Conservation (phyloP, 257 asterid species). For the Solanum lignicaule region DNA sequence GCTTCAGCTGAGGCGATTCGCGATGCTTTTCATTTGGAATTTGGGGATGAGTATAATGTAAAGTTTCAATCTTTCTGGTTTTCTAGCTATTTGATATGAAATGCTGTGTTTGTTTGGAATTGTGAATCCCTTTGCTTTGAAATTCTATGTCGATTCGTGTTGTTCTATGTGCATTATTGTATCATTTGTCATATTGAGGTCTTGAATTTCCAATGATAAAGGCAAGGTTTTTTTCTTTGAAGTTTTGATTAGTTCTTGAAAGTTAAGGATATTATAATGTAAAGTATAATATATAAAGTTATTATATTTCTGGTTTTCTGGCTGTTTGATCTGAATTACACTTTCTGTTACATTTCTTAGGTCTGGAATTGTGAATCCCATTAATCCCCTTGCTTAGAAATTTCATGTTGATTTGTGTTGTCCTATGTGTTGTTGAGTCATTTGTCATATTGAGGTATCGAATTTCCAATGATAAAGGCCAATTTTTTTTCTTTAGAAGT, state of each 20-base stretch:
- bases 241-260: not conserved
- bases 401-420: not conserved
- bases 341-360: not conserved
- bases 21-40: constrained; percentile 37
- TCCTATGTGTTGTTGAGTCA: not conserved
- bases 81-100: not conserved
- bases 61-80: not conserved
- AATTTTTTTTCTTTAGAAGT: not conserved
- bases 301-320: not conserved
- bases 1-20: constrained; percentile 49
- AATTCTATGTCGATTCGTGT: not conserved
- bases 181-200: not conserved
- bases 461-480: not conserved
- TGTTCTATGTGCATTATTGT: not conserved
- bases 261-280: not conserved
- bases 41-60: constrained; percentile 42
- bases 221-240: not conserved
- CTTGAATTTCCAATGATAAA: not conserved
- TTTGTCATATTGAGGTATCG: not conserved
- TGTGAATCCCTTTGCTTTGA: not conserved
- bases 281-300: constrained; percentile 9
- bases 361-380: not conserved
- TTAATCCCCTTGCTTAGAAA: not conserved
- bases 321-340: not conserved
- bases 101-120: not conserved